phyloP scores from a whole-genome alignment of 306 rosid species.

The Lablab purpureus region DNA sequence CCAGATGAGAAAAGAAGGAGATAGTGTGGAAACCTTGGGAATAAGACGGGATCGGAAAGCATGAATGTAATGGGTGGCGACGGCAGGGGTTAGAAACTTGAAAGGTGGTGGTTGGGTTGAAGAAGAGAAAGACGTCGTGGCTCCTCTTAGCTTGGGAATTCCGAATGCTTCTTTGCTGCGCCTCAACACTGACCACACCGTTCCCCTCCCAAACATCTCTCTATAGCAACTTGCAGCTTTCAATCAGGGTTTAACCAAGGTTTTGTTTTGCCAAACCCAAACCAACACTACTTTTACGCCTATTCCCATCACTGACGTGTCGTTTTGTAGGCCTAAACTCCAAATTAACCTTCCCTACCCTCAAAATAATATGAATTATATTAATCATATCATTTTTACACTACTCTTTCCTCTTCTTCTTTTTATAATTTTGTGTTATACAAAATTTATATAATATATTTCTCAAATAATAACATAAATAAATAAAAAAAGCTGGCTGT shows the following conservation, averaged over 20 bases:
- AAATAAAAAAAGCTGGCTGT: too few species aligned
- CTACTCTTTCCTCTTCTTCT: background rate
- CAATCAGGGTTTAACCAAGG: slow-evolving; percentile 36
- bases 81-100: slow-evolving; percentile 24
- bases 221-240: background rate
- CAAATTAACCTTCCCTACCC: background rate
- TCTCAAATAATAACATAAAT: too few species aligned
- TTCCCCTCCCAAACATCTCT: slow-evolving; percentile 47
- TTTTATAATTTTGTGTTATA: background rate
- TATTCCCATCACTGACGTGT: background rate
- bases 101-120: slow-evolving; percentile 14
- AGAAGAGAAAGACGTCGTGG: slow-evolving; percentile 22
- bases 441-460: background rate
- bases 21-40: slow-evolving; percentile 36
- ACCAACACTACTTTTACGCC: background rate
- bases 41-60: slow-evolving; percentile 39
- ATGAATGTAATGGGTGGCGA: slow-evolving; percentile 37
- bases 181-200: slow-evolving; percentile 30
- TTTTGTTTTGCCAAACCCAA: slow-evolving; percentile 1
- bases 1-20: background rate
- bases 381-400: background rate
- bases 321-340: background rate
- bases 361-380: background rate
- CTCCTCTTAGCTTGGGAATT: slow-evolving; percentile 25
- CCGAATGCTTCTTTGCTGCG: slow-evolving; percentile 39